Percentiles rank a stretch among this genome's conserved stretches.
Evolutionary conservation across 78 protist genomes (phyloP).

Genomic region (Dictyostelium purpureum): DNA sequence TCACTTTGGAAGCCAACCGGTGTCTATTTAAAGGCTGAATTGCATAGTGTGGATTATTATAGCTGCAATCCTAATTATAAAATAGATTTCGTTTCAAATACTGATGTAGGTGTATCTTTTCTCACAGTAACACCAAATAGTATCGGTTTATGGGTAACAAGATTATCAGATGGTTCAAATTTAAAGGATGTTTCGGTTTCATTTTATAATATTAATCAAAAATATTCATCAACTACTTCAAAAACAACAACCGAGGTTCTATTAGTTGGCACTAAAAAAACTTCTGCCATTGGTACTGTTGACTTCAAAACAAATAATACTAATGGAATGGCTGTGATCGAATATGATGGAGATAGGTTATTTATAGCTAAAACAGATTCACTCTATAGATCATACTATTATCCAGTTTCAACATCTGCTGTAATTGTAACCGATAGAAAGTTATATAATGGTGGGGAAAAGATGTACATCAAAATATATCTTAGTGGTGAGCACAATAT

Average conservation of each 20-base stretch:
- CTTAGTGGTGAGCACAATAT: constrained; percentile 1
- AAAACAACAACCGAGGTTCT: neutral
- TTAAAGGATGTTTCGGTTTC: neutral
- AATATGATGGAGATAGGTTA: neutral
- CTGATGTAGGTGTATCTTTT: neutral
- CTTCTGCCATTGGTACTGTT: neutral
- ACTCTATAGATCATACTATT: neutral
- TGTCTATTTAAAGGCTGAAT: neutral
- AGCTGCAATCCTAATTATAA: neutral
- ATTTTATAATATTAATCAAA: neutral
- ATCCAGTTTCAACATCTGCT: neutral
- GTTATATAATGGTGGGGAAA: constrained; percentile 59
- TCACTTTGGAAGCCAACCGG: constrained; percentile 19
- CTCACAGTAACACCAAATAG: neutral
- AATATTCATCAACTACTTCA: no score
- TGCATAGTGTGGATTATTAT: neutral
- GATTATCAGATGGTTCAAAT: constrained; percentile 10
- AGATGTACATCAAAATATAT: constrained; percentile 19
- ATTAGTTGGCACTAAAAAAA: neutral
- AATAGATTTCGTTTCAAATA: neutral
- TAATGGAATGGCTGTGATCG: neutral
- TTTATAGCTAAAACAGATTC: neutral
- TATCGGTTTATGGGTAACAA: constrained; percentile 8
- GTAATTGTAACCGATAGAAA: constrained; percentile 42
- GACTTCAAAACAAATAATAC: neutral